phyloP scores from a whole-genome alignment of 2,329 filamentous ascomycete genomes.

The Diaporthe vexans region DNA sequence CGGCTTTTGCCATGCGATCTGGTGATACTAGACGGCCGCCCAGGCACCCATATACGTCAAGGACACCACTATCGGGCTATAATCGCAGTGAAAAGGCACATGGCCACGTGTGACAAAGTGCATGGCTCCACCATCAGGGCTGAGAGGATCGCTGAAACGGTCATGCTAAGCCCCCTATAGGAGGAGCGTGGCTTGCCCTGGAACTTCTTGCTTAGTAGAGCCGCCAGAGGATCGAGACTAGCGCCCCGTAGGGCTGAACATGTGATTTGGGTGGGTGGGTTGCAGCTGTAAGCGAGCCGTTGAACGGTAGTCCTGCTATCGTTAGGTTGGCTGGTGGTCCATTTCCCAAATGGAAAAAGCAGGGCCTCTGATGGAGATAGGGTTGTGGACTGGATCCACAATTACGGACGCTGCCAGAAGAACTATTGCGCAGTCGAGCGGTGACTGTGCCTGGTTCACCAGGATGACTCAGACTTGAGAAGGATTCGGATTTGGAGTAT shows the following conservation, averaged over 20 bases:
- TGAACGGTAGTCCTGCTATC: background rate
- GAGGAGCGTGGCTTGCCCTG: slow-evolving; percentile 22
- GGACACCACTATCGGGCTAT: background rate
- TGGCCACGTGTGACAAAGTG: background rate
- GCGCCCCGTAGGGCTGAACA: slow-evolving; percentile 27
- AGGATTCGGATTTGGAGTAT: background rate
- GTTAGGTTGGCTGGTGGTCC: background rate
- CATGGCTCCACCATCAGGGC: slow-evolving; percentile 26
- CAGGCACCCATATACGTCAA: slow-evolving; percentile 10
- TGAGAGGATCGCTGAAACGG: slow-evolving; percentile 6
- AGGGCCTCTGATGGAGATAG: background rate
- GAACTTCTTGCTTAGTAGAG: slow-evolving; percentile 21
- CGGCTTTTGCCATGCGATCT: background rate
- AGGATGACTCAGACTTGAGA: slow-evolving; percentile 14
- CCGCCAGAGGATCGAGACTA: slow-evolving; percentile 9
- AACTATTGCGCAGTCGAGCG: background rate
- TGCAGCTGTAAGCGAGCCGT: background rate
- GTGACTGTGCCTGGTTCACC: background rate
- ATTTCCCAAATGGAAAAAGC: background rate
- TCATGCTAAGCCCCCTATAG: slow-evolving; percentile 12
- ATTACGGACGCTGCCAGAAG: background rate
- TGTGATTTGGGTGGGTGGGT: background rate
- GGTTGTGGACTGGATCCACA: background rate
- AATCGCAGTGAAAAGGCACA: background rate
- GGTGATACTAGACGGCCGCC: background rate